phyloP scores from a whole-genome alignment of 495 filamentous ascomycete genomes.

The Hypoxylon fuscum region DNA sequence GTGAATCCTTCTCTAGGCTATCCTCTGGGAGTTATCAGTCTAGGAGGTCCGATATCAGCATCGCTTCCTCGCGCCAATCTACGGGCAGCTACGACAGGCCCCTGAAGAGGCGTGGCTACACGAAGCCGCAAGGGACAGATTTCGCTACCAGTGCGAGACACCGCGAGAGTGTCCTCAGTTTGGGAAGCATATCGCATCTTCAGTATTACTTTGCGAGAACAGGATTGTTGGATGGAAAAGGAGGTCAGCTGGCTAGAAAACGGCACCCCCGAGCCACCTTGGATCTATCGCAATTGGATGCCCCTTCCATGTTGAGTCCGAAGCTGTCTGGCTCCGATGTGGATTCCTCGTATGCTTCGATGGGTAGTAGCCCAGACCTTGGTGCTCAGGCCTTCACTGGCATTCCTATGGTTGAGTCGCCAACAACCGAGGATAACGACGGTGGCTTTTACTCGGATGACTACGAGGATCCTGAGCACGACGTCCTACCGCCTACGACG shows the following conservation, averaged over 20 bases:
- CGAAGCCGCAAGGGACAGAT: conserved; percentile 87
- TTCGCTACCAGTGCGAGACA: conserved; percentile 91
- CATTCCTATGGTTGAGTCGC: conserved; percentile 63
- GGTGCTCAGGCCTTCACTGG: conserved; percentile 48
- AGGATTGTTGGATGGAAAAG: conserved; percentile 91
- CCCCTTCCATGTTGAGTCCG: conserved; percentile 49
- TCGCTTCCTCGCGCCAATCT: conserved; percentile 56
- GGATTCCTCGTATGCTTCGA: conserved; percentile 65
- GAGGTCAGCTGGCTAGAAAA: conserved; percentile 79
- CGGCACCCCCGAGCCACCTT: conserved; percentile 66
- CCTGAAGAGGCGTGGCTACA: conserved; percentile 79
- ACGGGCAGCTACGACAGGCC: conserved; percentile 53
- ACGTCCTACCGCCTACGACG: conserved; percentile 92
- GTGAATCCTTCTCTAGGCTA: conserved; percentile 62
- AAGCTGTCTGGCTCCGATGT: conserved; percentile 52
- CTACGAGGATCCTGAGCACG: conserved; percentile 66
- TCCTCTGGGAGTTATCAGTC: conserved; percentile 57
- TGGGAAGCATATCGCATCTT: conserved; percentile 95
- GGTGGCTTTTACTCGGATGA: conserved; percentile 64
- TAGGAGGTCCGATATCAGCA: conserved; percentile 48
- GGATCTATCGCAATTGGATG: conserved; percentile 57
- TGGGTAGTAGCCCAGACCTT: conserved; percentile 64
- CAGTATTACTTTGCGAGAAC: conserved; percentile 99
- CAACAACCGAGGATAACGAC: conserved; percentile 66
- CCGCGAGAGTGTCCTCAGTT: conserved; percentile 90